Evolutionary conservation across 768 basidiomycete species (phyloP).

Genomic region (Holtermanniella nyarrowii): DNA sequence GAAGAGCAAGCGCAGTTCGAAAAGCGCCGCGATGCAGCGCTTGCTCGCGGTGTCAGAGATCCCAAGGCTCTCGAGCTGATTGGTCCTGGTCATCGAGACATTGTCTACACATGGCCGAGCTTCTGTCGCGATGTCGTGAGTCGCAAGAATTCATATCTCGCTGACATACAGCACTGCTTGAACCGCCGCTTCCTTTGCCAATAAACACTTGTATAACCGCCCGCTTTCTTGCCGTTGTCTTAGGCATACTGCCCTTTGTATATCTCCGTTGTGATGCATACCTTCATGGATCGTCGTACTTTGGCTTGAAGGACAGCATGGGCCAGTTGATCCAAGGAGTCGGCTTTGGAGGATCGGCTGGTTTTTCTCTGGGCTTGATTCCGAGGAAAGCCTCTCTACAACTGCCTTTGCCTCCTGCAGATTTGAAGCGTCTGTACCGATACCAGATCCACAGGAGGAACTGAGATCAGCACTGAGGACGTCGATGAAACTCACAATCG

Average conservation of each 20-base stretch:
- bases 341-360: conserved; percentile 2
- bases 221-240: too few species aligned
- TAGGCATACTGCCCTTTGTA: not conserved
- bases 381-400: conserved; percentile 20
- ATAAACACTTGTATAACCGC: conserved; percentile 1
- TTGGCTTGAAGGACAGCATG: conserved; percentile 25
- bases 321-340: conserved; percentile 23
- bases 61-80: conserved; percentile 3
- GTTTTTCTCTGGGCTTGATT: conserved; percentile 1
- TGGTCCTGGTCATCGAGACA: conserved; percentile 7
- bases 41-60: conserved; percentile 6
- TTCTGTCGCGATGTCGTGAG: conserved; percentile 39
- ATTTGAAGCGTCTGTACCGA: conserved; percentile 15
- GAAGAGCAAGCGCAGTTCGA: conserved; percentile 17
- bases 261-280: not conserved
- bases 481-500: conserved; percentile 8
- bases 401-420: conserved; percentile 21
- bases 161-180: conserved; percentile 22
- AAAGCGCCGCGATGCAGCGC: conserved; percentile 1
- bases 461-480: conserved; percentile 3
- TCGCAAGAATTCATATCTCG: not conserved
- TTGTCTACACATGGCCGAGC: conserved; percentile 36
- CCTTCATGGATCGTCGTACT: conserved; percentile 14
- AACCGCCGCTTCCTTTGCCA: conserved; percentile 36
- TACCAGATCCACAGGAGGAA: conserved; percentile 16